phyloP scores from a whole-genome alignment of 2,329 filamentous ascomycete genomes.

The Fusarium pseudonygamai region DNA sequence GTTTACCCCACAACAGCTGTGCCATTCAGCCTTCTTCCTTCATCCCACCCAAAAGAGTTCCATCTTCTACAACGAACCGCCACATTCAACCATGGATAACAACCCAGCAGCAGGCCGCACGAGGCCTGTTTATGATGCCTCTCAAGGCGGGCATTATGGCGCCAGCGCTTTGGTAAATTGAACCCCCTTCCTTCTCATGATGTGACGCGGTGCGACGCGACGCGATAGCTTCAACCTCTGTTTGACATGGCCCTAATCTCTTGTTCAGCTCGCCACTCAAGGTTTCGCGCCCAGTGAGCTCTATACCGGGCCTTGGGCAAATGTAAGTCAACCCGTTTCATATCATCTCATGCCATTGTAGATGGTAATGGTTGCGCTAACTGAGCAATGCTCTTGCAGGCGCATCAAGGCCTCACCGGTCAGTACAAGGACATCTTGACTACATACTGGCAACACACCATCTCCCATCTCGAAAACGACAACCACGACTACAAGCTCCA shows the following conservation, averaged over 20 bases:
- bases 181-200: not conserved
- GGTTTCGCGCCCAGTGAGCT: conserved; percentile 92
- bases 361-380: not conserved
- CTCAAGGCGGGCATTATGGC: conserved; percentile 78
- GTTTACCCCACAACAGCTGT: too few relatives aligned
- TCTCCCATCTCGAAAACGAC: conserved; percentile 93
- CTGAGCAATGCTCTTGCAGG: conserved; percentile 59
- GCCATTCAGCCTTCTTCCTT: too few relatives aligned
- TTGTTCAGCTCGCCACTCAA: conserved; percentile 77
- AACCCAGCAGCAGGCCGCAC: conserved; percentile 61
- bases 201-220: not conserved
- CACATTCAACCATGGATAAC: not conserved
- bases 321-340: conserved; percentile 67
- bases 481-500: conserved; percentile 99
- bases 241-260: conserved; percentile 13
- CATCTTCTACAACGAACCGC: too few relatives aligned
- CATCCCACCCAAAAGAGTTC: too few relatives aligned
- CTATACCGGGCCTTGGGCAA: conserved; percentile 94
- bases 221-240: not conserved
- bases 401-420: conserved; percentile 92
- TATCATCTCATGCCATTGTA: not conserved
- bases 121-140: conserved; percentile 76
- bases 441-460: conserved; percentile 99
- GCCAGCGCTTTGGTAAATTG: not conserved
- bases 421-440: conserved; percentile 97